Base-by-base conservation (phyloP, 164 flowering plant species). In the Macadamia integrifolia region DNA sequence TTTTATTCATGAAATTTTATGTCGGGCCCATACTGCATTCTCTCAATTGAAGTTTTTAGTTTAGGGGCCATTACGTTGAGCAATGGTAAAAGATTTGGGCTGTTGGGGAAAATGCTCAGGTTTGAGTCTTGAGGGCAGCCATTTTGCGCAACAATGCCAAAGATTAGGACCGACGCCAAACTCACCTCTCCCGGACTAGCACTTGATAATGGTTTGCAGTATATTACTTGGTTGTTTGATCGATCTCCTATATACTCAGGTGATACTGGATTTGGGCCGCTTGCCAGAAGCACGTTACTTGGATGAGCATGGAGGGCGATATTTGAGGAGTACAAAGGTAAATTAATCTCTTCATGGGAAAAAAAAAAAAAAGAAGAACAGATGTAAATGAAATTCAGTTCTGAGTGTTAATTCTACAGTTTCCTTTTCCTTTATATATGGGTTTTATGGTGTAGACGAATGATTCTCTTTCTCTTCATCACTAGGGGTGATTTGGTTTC, bases 241-340 rank as follows among this genome's bases (percentile, higher is more conserved):
- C 17, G 8, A 10, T 46, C 15, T 28, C 9, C 9, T 58, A 28
- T 53, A 28, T 53, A 17, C 28, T 17, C 66, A 86, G 93, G 93
- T 88, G 58, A 70, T 85, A 61, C 56, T 88, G 82, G 94, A 88
- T 74, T 65, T 88, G 71, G 93, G 91, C 15, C 83, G 87, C 60
- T 72, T 72, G 32, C 89, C 91, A 3, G 87, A 87, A 74, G 91
- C 89, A 58, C 87, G 83, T 62, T 88, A 85, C 68, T 75, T 80
- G 29, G 89, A 86, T 63, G 82, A 83, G 69, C 66, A 72, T 75
- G 83, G 85, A 30, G 85, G 85, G 29, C 79, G 70, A 46, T 79
- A 82, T 67, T 66, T 87, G 70, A 78, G 94, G 69, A 78, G 55
- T 61, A 80, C 83, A 56, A 82, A 80, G 89, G 91, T 87, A 71